Conservation (phyloP, 2,329 filamentous ascomycete genomes). For the Kalaharituber pfeilii region DNA sequence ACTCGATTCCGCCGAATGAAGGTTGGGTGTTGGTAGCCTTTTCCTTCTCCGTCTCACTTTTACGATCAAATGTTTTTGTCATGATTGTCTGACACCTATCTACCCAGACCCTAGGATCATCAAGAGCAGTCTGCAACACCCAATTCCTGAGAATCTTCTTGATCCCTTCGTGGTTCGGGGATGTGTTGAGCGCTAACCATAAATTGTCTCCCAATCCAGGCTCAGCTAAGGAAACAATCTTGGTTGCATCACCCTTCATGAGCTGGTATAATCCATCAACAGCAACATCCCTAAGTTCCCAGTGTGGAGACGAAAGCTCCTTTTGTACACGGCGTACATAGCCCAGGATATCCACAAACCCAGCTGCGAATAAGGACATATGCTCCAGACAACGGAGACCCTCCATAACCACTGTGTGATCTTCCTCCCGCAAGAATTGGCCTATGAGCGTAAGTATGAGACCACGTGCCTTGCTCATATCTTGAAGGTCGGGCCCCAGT, state of each 20-base stretch:
- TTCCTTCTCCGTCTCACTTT: constrained; percentile 37
- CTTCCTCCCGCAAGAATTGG: constrained; percentile 62
- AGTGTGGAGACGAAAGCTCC: constrained; percentile 52
- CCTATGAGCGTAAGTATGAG: constrained; percentile 73
- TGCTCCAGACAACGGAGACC: constrained; percentile 76
- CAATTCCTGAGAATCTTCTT: constrained; percentile 79
- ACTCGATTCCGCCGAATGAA: constrained; percentile 41
- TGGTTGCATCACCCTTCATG: constrained; percentile 79
- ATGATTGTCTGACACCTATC: constrained; percentile 68
- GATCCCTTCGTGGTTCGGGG: constrained; percentile 61
- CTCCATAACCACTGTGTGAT: constrained; percentile 52
- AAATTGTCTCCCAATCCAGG: constrained; percentile 73
- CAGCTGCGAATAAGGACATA: constrained; percentile 76
- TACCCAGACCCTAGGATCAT: constrained; percentile 70
- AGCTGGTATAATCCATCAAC: constrained; percentile 81
- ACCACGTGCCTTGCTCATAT: constrained; percentile 77
- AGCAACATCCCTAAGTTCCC: constrained; percentile 57
- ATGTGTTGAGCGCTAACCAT: constrained; percentile 71
- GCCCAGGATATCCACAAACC: constrained; percentile 62
- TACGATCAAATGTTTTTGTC: constrained; percentile 55
- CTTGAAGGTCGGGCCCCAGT: constrained; percentile 83
- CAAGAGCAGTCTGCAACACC: constrained; percentile 74
- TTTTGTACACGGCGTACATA: constrained; percentile 72
- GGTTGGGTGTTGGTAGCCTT: constrained; percentile 31
- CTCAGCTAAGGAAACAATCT: constrained; percentile 60